Conservation (phyloP, 441 rosid species). For the Metrosideros polymorpha region DNA sequence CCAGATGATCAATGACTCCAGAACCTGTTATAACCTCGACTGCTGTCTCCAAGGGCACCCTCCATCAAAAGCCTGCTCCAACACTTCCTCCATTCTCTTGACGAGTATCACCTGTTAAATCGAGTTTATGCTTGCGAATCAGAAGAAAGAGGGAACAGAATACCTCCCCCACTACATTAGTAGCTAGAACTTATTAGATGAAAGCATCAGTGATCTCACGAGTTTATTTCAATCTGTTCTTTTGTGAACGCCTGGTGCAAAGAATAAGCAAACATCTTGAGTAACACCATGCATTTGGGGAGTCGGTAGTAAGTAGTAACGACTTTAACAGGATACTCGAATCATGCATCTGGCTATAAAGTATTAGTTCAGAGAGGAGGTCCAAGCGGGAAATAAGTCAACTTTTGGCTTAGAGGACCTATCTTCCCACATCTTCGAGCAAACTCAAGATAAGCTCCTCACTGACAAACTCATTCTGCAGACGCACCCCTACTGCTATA, state of each 20-base stretch:
- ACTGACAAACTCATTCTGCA: neutral
- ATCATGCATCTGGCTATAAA: neutral
- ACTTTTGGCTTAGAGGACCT: neutral
- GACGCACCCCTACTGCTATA: neutral
- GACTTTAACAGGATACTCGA: neutral
- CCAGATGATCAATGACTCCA: neutral
- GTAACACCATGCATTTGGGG: neutral
- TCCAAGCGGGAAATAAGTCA: neutral
- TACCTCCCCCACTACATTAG: neutral
- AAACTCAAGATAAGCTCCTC: neutral
- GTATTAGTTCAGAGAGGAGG: neutral
- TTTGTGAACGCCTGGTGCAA: neutral
- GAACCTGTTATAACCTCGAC: conserved; percentile 55
- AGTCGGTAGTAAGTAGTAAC: neutral
- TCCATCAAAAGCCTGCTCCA: conserved; percentile 91
- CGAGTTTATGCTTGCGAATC: neutral
- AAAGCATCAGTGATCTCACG: neutral
- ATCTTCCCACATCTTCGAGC: neutral
- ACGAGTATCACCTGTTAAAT: conserved; percentile 65
- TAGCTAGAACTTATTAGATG: neutral
- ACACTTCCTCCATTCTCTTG: conserved; percentile 89
- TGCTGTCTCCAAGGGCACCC: conserved; percentile 88
- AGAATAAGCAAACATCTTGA: neutral
- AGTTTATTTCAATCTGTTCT: neutral
- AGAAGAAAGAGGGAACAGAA: neutral